Conservation (phyloP, 768 basidiomycete species). For the Pleurotus giganteus region DNA sequence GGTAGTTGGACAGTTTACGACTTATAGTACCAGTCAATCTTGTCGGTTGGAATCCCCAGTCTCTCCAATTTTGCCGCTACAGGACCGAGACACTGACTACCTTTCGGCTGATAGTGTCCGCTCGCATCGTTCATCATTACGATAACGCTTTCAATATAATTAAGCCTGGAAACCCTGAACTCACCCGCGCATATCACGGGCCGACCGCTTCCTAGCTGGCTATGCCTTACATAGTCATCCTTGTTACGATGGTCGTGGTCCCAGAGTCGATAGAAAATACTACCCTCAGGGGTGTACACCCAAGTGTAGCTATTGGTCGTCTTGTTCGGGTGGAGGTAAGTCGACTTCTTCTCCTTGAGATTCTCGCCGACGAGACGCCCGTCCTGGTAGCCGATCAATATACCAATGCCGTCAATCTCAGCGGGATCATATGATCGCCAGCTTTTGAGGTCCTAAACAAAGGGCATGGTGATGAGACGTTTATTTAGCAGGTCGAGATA, state of each 20-base stretch:
- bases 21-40: background rate
- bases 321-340: background rate
- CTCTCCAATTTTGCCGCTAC: background rate
- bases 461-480: no score
- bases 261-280: background rate
- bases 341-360: background rate
- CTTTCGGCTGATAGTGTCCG: background rate
- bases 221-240: background rate
- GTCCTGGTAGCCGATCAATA: background rate
- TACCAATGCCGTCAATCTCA: background rate
- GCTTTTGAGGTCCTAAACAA: no score
- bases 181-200: background rate
- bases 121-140: background rate
- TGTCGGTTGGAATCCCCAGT: background rate
- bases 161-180: background rate
- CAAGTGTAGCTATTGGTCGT: background rate
- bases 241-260: background rate
- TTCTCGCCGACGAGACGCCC: background rate
- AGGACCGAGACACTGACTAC: background rate
- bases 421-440: no score
- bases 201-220: background rate
- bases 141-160: background rate
- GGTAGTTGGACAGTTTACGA: no score
- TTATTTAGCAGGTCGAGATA: no score
- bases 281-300: background rate